Percentiles rank a stretch among this genome's conserved stretches.
phyloP scores from a whole-genome alignment of 139 green algal genomes.

The Coelastrella sp. region DNA sequence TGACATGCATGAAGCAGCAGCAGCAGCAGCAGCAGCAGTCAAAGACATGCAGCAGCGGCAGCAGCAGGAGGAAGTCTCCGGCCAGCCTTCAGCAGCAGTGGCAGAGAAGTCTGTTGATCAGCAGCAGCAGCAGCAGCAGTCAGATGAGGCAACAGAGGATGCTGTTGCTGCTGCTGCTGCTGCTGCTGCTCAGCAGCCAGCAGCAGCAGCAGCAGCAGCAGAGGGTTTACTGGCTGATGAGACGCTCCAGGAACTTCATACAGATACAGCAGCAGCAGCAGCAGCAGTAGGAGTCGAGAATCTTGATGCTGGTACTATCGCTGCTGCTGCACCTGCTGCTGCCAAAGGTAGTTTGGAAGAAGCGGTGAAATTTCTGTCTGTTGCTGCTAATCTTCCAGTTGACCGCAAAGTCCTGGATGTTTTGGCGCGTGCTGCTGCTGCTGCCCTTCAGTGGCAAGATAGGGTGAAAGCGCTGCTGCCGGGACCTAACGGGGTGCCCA shows the following conservation, averaged over 20 bases:
- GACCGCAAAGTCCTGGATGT: not conserved
- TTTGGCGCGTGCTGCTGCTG: conserved; percentile 29
- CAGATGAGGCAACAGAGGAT: not conserved
- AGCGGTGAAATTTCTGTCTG: not conserved
- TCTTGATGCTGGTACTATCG: not conserved
- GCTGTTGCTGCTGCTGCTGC: conserved; percentile 9
- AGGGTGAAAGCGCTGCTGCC: conserved; percentile 33
- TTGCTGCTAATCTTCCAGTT: conserved; percentile 20
- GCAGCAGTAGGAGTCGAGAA: conserved; percentile 18
- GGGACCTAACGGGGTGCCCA: not conserved
- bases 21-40: not conserved
- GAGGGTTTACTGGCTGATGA: conserved; percentile 19
- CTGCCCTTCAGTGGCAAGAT: conserved; percentile 37
- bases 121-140: conserved; percentile 31
- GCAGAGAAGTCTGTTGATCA: no score
- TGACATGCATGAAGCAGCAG: not conserved
- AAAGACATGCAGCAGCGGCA: not conserved
- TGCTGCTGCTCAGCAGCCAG: not conserved
- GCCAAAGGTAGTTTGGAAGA: conserved; percentile 39
- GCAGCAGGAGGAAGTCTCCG: no score
- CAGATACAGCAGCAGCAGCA: not conserved
- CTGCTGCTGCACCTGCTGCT: not conserved
- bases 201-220: conserved; percentile 18
- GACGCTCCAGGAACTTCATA: conserved; percentile 6
- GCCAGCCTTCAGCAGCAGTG: conserved; percentile 42